These are phyloP conservation scores for Kwoniella europaea DNA, from an alignment of 768 basidiomycete species.

Conservation along the genomic window DNA sequence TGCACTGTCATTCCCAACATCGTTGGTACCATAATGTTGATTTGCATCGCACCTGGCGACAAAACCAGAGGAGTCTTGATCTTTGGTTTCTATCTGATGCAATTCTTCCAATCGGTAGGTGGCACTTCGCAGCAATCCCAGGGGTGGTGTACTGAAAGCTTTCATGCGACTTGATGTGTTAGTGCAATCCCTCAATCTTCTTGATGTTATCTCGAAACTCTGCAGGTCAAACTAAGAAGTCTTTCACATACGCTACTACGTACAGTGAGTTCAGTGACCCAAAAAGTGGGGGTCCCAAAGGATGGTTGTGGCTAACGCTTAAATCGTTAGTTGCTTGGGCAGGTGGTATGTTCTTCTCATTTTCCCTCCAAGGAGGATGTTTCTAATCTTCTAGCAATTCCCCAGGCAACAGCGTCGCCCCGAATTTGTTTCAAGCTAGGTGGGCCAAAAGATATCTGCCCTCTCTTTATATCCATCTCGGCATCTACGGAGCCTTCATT, in stretches of 20 bases:
- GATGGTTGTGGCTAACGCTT: background rate
- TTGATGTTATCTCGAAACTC: slow-evolving; percentile 64
- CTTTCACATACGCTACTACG: slow-evolving; percentile 62
- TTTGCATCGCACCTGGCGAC: slow-evolving; percentile 60
- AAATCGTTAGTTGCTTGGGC: slow-evolving; percentile 61
- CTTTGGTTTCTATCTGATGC: slow-evolving; percentile 62
- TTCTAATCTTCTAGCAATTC: background rate
- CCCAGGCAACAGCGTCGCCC: background rate
- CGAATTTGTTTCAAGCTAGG: slow-evolving; percentile 58
- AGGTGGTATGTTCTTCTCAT: slow-evolving; percentile 54
- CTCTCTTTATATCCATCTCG: slow-evolving; percentile 26
- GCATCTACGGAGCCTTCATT: slow-evolving; percentile 20
- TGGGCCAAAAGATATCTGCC: slow-evolving; percentile 62
- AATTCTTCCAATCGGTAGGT: slow-evolving; percentile 22
- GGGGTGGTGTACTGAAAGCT: too few relatives aligned
- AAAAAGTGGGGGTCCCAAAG: background rate
- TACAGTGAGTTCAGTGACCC: slow-evolving; percentile 31
- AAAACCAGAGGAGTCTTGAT: slow-evolving; percentile 63
- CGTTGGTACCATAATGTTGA: slow-evolving; percentile 63
- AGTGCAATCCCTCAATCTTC: slow-evolving; percentile 60
- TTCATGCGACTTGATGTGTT: too few relatives aligned
- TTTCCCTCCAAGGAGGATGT: background rate
- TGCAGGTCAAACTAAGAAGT: slow-evolving; percentile 64
- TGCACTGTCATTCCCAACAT: slow-evolving; percentile 64
- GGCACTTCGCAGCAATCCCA: too few relatives aligned